Conservation (phyloP, 352 stramenopile species). For the Blastocystis sp. region DNA sequence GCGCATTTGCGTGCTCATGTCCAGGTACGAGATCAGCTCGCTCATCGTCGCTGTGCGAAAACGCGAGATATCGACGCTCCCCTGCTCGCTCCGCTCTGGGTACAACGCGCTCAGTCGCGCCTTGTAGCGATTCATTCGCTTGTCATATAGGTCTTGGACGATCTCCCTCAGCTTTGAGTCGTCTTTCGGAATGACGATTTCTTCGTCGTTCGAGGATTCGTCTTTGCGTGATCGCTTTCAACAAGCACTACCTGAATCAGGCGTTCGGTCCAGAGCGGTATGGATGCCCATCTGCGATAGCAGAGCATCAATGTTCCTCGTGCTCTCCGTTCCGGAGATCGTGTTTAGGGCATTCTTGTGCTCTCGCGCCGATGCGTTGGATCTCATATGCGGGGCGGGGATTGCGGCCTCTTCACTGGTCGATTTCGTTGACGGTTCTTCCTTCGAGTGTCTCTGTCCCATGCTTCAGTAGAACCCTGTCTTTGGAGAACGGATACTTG, state of each 20-base stretch:
- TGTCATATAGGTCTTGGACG: slow-evolving; percentile 41
- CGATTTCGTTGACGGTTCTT: neutral
- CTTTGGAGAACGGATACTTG: neutral
- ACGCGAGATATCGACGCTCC: slow-evolving; percentile 4
- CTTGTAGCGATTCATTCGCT: slow-evolving; percentile 59
- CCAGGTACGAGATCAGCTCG: slow-evolving; percentile 46
- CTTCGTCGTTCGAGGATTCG: slow-evolving; percentile 27
- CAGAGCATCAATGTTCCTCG: slow-evolving; percentile 38
- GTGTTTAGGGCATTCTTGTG: neutral
- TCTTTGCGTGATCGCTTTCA: neutral
- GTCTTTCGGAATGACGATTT: slow-evolving; percentile 34
- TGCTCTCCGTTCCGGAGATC: slow-evolving; percentile 18
- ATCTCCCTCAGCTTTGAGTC: slow-evolving; percentile 13
- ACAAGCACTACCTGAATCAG: neutral
- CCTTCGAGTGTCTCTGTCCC: slow-evolving; percentile 42
- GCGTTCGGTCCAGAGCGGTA: neutral
- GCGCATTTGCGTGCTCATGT: slow-evolving; percentile 27
- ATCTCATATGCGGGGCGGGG: neutral
- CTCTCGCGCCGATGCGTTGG: neutral
- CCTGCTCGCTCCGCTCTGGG: neutral
- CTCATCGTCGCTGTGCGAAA: slow-evolving; percentile 59
- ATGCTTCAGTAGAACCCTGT: neutral
- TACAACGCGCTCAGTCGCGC: slow-evolving; percentile 60
- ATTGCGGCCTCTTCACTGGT: neutral
- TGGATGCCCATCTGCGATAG: slow-evolving; percentile 48